phyloP scores from a whole-genome alignment of 2,329 filamentous ascomycete genomes.

The Cladophialophora exuberans region DNA sequence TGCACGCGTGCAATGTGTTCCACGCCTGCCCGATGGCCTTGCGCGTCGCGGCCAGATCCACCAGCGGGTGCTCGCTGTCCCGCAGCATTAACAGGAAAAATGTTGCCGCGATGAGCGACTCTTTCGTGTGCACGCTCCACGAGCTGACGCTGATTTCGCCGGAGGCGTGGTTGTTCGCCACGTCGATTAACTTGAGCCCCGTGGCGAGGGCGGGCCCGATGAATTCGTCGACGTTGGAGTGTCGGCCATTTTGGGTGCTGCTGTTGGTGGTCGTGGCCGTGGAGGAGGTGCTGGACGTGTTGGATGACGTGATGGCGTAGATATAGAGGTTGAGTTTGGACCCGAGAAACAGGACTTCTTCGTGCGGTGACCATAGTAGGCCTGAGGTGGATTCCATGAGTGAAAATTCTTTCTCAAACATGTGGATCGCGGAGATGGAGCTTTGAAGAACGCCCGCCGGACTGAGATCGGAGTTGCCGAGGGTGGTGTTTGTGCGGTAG shows the following conservation, averaged over 20 bases:
- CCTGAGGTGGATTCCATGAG: conserved; percentile 13
- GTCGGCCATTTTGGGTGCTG: conserved; percentile 7
- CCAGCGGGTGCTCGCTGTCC: conserved; percentile 12
- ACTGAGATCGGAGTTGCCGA: conserved; percentile 12
- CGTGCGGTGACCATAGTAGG: conserved; percentile 9
- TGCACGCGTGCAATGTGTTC: conserved; percentile 8
- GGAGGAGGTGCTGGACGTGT: too few species aligned
- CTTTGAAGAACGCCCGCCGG: conserved; percentile 11
- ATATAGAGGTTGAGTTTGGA: conserved; percentile 13
- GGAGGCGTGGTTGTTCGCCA: conserved; percentile 9
- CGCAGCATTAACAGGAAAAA: conserved; percentile 14
- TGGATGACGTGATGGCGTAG: conserved; percentile 11
- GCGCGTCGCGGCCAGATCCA: conserved; percentile 10
- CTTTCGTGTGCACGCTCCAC: conserved; percentile 12
- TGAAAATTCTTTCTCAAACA: conserved; percentile 13
- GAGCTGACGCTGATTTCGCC: conserved; percentile 13
- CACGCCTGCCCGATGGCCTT: conserved; percentile 12
- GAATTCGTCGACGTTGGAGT: conserved; percentile 12
- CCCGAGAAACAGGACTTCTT: conserved; percentile 6
- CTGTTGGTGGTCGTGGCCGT: too few species aligned
- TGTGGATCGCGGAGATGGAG: conserved; percentile 14
- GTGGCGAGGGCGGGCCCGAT: conserved; percentile 9
- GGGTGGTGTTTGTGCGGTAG: conserved; percentile 10
- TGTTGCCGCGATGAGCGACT: conserved; percentile 13
- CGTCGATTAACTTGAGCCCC: conserved; percentile 8